Base-by-base conservation (phyloP, 2,329 filamentous ascomycete genomes). In the Tolypocladium endophyticum region DNA sequence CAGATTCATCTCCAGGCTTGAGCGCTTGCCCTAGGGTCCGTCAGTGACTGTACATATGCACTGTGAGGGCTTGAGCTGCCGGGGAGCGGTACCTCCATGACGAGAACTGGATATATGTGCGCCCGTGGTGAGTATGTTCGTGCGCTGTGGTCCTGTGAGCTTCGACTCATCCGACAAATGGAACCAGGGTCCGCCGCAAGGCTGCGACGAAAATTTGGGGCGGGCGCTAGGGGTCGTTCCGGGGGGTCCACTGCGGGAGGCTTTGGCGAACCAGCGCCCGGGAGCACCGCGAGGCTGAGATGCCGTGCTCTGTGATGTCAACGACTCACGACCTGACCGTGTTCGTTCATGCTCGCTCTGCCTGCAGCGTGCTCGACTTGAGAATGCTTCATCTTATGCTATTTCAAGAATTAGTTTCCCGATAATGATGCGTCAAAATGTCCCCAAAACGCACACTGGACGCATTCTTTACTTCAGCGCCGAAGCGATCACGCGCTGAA, bases 361-460 rank as follows among this genome's bases (percentile, higher is more conserved):
- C 20, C 12, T 43, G 20, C 39, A n/a, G 39, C 18, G 39, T 25
- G 5, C 20, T 1, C 12, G 12, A 20, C 12, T 2, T 30, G 12
- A 11, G 16, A 8, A 33, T 18, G 18, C 28, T 53, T 18, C 30
- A 23, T 33, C 20, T 16, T 35, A 1, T 20, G 11, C 6, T n/a
- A 2, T 35, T 35, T 53, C 18, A 33, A 5, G 20, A 35, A 35
- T 14, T 4, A 23, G n/a, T 7, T 11, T 14, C 30, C 2, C 5
- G 20, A 9, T 7, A 30, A n/a, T n/a, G 4, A 53, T 35, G n/a
- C 25, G 3, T 12, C 23, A 35, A 18, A 56, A 65, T 65, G 64
- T 61, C 64, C 23, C 57, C 64, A 54, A 69, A 67, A 68, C 79
- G 87, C 60, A 89, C 87, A 0, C 76, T 92, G 1, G 86, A 90